Percentiles rank a stretch among this genome's conserved stretches.
These are phyloP conservation scores for Fusarium tricinctum DNA, from an alignment of 2,329 filamentous ascomycete species.

Conservation along the genomic window DNA sequence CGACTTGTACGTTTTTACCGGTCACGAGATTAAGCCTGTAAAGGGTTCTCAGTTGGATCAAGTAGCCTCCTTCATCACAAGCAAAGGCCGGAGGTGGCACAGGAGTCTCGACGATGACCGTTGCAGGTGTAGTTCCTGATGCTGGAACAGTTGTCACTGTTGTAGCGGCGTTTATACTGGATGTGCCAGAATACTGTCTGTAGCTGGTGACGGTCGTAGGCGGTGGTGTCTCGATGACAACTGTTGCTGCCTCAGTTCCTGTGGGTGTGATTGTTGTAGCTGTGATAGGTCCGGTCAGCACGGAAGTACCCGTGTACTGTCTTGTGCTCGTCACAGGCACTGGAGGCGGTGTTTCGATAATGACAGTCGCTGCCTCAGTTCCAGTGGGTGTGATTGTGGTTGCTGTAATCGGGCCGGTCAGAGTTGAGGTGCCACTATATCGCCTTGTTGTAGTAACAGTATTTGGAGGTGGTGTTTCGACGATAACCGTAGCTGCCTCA, in stretches of 20 bases:
- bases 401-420: not conserved
- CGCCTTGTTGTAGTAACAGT: slow-evolving; percentile 6
- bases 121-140: slow-evolving; percentile 1
- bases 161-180: not conserved
- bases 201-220: not conserved
- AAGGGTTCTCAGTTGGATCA: slow-evolving; percentile 20
- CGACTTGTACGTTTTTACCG: slow-evolving; percentile 6
- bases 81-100: slow-evolving; percentile 15
- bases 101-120: slow-evolving; percentile 18
- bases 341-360: slow-evolving; percentile 12
- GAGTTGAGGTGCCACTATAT: not conserved
- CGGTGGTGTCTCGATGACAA: slow-evolving; percentile 16
- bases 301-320: not conserved
- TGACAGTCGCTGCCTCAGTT: slow-evolving; percentile 4
- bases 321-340: slow-evolving; percentile 1
- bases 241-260: slow-evolving; percentile 1
- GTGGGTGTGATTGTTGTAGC: not conserved
- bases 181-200: slow-evolving; percentile 1
- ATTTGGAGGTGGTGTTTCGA: not conserved
- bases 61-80: slow-evolving; percentile 27
- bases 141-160: slow-evolving; percentile 1
- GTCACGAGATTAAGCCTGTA: slow-evolving; percentile 15
- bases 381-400: slow-evolving; percentile 8
- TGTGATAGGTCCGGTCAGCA: not conserved
- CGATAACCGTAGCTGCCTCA: not conserved